Evolutionary conservation across 345 rosid species (phyloP).

Genomic region (Euclidium syriacum): DNA sequence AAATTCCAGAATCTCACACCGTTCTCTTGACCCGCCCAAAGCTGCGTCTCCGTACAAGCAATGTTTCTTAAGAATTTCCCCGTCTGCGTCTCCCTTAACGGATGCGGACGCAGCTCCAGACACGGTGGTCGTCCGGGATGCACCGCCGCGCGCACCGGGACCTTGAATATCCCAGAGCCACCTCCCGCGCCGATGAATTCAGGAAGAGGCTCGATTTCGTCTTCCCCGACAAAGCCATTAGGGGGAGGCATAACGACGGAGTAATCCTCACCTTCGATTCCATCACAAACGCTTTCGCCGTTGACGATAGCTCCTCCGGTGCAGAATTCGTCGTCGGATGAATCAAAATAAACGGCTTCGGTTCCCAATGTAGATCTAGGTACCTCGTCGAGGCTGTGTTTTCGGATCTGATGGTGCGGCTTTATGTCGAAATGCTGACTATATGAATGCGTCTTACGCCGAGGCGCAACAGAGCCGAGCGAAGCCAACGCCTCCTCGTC

Average conservation of each 20-base stretch:
- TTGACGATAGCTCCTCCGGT: constrained; percentile 11
- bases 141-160: constrained; percentile 59
- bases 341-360: constrained; percentile 35
- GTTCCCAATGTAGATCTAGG: constrained; percentile 20
- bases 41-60: constrained; percentile 72
- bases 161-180: constrained; percentile 46
- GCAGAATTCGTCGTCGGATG: constrained; percentile 46
- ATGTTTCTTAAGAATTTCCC: constrained; percentile 77
- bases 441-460: constrained; percentile 45
- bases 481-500: constrained; percentile 46
- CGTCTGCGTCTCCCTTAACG: constrained; percentile 85
- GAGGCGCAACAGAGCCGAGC: constrained; percentile 33
- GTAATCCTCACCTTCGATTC: constrained; percentile 15
- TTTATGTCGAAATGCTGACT: constrained; percentile 52
- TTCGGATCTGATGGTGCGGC: constrained; percentile 38
- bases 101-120: constrained; percentile 84
- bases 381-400: constrained; percentile 57
- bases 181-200: constrained; percentile 60
- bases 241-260: constrained; percentile 29
- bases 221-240: not conserved
- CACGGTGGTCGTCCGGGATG: constrained; percentile 77
- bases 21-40: constrained; percentile 91
- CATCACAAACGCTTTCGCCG: not conserved
- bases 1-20: constrained; percentile 82
- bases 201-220: constrained; percentile 37